These are phyloP conservation scores for Cicer chorassanicum DNA, from an alignment of 306 rosid genomes.

Conservation along the genomic window DNA sequence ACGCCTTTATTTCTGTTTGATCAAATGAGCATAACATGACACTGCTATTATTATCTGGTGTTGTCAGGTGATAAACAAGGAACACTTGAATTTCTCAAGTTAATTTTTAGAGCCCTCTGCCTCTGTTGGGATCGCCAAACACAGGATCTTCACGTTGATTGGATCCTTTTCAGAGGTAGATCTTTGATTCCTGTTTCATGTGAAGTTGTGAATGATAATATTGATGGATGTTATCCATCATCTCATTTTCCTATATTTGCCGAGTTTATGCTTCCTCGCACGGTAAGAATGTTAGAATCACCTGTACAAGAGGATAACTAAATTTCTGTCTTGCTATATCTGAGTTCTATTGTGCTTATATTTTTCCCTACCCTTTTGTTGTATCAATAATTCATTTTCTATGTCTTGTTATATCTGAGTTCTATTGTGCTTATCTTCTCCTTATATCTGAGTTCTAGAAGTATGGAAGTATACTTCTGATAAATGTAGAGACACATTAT, in stretches of 20 bases:
- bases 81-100: constrained; percentile 82
- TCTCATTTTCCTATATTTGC: constrained; percentile 89
- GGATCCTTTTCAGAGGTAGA: constrained; percentile 98
- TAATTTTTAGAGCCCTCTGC: constrained; percentile 92
- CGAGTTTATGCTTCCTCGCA: constrained; percentile 96
- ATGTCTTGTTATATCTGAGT: too few relatives aligned
- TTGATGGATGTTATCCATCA: constrained; percentile 88
- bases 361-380: constrained; percentile 3
- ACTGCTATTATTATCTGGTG: constrained; percentile 22
- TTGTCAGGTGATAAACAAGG: constrained; percentile 93
- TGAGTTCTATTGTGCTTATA: neutral
- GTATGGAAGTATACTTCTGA: constrained; percentile 35
- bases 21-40: constrained; percentile 13
- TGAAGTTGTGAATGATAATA: constrained; percentile 88
- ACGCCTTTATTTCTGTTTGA: constrained; percentile 6
- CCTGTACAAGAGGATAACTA: constrained; percentile 66
- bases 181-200: constrained; percentile 87
- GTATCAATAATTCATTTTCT: constrained; percentile 30
- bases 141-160: constrained; percentile 93
- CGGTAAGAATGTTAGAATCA: constrained; percentile 74
- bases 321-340: constrained; percentile 37
- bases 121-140: constrained; percentile 99
- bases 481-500: constrained; percentile 28
- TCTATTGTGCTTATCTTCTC: too few relatives aligned
- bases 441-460: too few relatives aligned